Evolutionary conservation across 495 filamentous ascomycete species (phyloP), one percentile per base, ranked within the genome.

Genomic region (Penicillium canariense): DNA sequence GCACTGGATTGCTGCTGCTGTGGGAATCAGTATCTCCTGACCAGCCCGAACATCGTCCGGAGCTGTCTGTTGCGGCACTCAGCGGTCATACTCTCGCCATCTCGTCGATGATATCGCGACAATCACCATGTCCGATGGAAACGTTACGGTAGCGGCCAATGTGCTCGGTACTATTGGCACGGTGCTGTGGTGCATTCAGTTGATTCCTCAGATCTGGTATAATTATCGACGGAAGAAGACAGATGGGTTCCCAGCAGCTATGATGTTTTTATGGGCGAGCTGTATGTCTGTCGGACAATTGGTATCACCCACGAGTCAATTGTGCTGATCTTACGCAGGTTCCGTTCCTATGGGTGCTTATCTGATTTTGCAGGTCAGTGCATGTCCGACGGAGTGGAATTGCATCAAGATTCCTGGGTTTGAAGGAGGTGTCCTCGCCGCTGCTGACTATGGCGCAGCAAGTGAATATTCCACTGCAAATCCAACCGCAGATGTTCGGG

Each of bases 221-320:
- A 91, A 89, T 65, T 89, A 82, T 77, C 72, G 75, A 9, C 76
- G 70, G 10, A 91, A 91, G 60, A 80, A 80, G 45, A 90, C 88
- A 1, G 85, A 89, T 35, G 88, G 88, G 0, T 73, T 91, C 1
- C 88, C 88, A 4, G 81, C 77, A 0, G 55, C 72, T 14, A 91
- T 91, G 87, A 85, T 89, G 81, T 83, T 90, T 50, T 65, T 90
- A 2, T 91, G 87, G 87, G 84, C 84, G 20, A 63, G 78, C 27
- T 86, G 85, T 87, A 66, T 49, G 79, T 63, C 31, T 22, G 0
- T 3, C 9, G 5, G 15, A 0, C 0, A 35, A 20, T 31, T n/a
- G n/a, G n/a, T n/a, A n/a, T n/a, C n/a, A n/a, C n/a, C n/a, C n/a
- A n/a, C n/a, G n/a, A n/a, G n/a, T n/a, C n/a, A n/a, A n/a, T n/a